Conservation (phyloP, 2,329 filamentous ascomycete species). For the Ramularia collo-cygni region DNA sequence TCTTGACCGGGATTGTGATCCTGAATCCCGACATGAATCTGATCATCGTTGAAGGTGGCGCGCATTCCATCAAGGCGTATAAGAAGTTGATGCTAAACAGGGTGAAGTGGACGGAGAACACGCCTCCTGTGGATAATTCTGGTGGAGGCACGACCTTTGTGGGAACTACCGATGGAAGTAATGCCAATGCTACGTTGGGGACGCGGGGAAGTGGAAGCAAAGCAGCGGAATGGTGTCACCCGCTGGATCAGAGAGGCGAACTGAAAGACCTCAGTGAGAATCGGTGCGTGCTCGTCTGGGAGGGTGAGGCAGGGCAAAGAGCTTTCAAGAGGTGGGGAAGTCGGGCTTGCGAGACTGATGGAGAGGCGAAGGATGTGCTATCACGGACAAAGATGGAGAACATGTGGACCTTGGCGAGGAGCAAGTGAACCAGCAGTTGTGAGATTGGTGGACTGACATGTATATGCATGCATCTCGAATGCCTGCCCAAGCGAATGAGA, state of each 20-base stretch:
- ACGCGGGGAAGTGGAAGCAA: constrained; percentile 45
- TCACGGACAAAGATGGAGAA: constrained; percentile 83
- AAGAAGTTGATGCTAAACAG: constrained; percentile 90
- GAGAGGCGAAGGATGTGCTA: constrained; percentile 75
- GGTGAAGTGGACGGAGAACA: constrained; percentile 91
- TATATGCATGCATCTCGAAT: no score
- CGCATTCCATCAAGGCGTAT: constrained; percentile 74
- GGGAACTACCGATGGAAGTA: constrained; percentile 17
- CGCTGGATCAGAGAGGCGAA: constrained; percentile 69
- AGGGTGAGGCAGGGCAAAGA: constrained; percentile 76
- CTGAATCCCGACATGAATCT: constrained; percentile 85
- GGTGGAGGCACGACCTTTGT: constrained; percentile 31
- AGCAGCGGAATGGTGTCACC: constrained; percentile 65
- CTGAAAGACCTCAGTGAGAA: constrained; percentile 78
- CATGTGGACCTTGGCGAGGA: constrained; percentile 89
- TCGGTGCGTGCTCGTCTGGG: constrained; percentile 77
- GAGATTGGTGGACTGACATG: no score
- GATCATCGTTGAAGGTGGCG: constrained; percentile 85
- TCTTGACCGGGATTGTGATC: constrained; percentile 82
- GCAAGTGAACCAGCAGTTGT: constrained; percentile 11
- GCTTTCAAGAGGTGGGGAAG: constrained; percentile 83
- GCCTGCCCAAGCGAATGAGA: no score
- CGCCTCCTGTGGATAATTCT: constrained; percentile 44
- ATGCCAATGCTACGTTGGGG: constrained; percentile 13
- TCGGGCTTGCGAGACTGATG: constrained; percentile 87